Evolutionary conservation across 2,329 filamentous ascomycete genomes (phyloP).

Genomic region (Penicillium sp.): DNA sequence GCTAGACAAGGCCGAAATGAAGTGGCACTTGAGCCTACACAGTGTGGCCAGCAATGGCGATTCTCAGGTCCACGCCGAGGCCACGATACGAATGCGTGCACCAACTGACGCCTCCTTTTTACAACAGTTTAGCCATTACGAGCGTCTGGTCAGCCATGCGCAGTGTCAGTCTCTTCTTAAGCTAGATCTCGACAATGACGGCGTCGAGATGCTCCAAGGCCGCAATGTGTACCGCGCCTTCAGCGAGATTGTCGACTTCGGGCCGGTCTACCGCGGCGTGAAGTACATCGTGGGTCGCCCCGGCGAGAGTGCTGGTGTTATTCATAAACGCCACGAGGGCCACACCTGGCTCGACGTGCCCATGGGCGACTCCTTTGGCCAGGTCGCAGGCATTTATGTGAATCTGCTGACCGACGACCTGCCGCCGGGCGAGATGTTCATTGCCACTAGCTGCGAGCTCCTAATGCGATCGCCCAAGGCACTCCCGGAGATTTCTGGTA

Average conservation of each 20-base stretch:
- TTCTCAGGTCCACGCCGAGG: neutral
- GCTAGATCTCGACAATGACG: neutral
- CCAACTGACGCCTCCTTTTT: neutral
- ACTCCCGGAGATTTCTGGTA: too few species aligned
- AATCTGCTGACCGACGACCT: neutral
- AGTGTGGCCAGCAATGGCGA: too few species aligned
- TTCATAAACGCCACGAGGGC: neutral
- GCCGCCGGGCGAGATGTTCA: neutral
- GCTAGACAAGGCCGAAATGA: neutral
- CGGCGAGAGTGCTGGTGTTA: neutral
- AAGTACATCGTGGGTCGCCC: neutral
- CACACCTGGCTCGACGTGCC: neutral
- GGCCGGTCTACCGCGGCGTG: neutral
- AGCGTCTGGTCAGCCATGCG: neutral
- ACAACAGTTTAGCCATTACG: neutral
- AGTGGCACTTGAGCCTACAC: neutral
- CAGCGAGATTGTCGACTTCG: neutral
- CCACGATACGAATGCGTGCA: too few species aligned
- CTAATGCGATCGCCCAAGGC: neutral
- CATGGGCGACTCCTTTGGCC: neutral
- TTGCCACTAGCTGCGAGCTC: neutral
- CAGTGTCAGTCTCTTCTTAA: neutral
- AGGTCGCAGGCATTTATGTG: neutral
- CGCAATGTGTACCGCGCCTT: neutral
- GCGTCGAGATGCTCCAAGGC: neutral